Evolutionary conservation across 495 filamentous ascomycete genomes (phyloP).

Genomic region (Aspergillus saccharolyticus): DNA sequence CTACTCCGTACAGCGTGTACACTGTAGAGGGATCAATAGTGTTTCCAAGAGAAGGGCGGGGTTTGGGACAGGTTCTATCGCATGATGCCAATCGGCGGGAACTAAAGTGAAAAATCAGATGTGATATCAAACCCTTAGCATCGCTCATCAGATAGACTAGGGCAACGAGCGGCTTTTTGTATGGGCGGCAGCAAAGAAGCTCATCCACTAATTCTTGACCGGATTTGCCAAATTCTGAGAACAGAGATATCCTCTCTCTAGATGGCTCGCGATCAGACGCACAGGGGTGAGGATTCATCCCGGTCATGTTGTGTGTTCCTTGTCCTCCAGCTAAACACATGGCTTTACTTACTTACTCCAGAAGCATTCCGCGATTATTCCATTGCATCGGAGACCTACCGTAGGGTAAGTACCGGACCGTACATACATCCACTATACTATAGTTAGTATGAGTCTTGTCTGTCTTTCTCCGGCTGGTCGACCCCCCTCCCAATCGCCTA

Average conservation of each 20-base stretch:
- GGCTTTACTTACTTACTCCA: background rate
- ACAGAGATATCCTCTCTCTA: background rate
- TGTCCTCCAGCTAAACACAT: constrained; percentile 2
- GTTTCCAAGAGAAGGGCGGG: background rate
- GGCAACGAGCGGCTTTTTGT: constrained; percentile 2
- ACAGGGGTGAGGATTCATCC: no score
- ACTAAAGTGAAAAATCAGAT: background rate
- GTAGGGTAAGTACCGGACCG: no score
- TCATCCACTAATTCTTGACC: no score
- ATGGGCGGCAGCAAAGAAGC: constrained; percentile 1
- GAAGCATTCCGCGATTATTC: background rate
- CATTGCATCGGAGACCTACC: background rate
- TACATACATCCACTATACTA: background rate
- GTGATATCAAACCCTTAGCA: background rate
- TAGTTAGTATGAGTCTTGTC: background rate
- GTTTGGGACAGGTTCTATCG: background rate
- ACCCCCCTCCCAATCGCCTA: background rate
- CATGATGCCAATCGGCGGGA: background rate
- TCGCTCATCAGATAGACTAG: background rate
- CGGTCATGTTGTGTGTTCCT: no score
- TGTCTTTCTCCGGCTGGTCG: constrained; percentile 1
- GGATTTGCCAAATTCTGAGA: no score
- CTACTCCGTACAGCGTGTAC: no score
- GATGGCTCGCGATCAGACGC: background rate
- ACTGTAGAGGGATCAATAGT: background rate